Evolutionary conservation across 2,329 filamentous ascomycete species (phyloP).

Genomic region (Hypoxylon sp.): DNA sequence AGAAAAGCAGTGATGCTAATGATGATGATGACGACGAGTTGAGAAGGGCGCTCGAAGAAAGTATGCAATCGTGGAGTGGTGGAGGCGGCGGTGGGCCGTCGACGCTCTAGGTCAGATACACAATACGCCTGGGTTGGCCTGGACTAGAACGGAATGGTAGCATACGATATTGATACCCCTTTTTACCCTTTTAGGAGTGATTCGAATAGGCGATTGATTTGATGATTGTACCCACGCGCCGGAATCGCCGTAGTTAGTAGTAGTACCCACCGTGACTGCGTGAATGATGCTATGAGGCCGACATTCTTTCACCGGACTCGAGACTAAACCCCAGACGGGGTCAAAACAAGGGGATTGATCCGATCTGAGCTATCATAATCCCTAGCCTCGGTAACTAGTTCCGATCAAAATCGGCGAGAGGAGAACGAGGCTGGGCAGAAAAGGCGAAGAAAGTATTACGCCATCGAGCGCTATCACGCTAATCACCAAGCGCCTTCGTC

Average conservation of each 20-base stretch:
- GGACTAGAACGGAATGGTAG: conserved; percentile 8
- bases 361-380: not conserved
- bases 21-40: conserved; percentile 45
- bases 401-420: not conserved
- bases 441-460: not conserved
- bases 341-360: not conserved
- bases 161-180: conserved; percentile 29
- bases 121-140: not conserved
- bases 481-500: conserved; percentile 4
- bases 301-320: not conserved
- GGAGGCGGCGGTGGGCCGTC: conserved; percentile 44
- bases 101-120: conserved; percentile 7
- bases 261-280: too few relatives aligned
- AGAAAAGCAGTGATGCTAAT: conserved; percentile 46
- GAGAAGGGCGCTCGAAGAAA: conserved; percentile 47
- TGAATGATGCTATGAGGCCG: not conserved
- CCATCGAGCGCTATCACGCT: not conserved
- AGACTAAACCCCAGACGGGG: not conserved
- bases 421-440: not conserved
- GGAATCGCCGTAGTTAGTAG: not conserved
- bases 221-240: not conserved
- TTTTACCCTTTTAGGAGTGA: conserved; percentile 14
- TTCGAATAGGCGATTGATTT: not conserved
- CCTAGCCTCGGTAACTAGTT: not conserved
- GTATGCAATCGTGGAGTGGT: conserved; percentile 36